A percentile compares a stretch with the other conserved stretches of the same genome.
These are phyloP conservation scores for Cladosporium sp. DNA, from an alignment of 2,329 filamentous ascomycete species.

Conservation along the genomic window DNA sequence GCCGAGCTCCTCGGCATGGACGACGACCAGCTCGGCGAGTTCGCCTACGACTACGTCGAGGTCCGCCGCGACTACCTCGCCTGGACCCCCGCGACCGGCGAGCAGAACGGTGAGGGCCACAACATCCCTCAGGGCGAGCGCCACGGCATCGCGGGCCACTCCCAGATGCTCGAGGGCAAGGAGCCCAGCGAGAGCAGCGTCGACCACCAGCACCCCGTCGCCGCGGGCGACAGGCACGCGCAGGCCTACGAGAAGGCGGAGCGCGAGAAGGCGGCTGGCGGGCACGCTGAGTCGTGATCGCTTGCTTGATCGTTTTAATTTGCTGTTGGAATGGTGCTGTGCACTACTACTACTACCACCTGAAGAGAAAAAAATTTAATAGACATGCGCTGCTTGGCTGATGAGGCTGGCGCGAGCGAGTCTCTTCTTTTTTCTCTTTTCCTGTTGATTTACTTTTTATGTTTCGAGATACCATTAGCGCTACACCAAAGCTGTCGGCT, in stretches of 20 bases:
- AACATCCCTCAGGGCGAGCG: slow-evolving; percentile 58
- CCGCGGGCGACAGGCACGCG: slow-evolving; percentile 48
- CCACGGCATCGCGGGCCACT: slow-evolving; percentile 58
- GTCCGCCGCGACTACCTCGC: slow-evolving; percentile 81
- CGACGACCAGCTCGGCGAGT: slow-evolving; percentile 84
- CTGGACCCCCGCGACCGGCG: slow-evolving; percentile 70
- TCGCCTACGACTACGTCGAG: slow-evolving; percentile 86
- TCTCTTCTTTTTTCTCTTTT: background rate
- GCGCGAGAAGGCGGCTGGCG: slow-evolving; percentile 14
- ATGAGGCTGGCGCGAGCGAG: too few species aligned
- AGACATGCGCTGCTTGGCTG: too few species aligned
- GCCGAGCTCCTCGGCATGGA: slow-evolving; percentile 84
- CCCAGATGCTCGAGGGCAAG: slow-evolving; percentile 57
- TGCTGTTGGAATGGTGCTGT: too few species aligned
- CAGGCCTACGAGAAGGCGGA: slow-evolving; percentile 43
- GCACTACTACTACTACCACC: too few species aligned
- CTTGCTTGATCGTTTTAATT: too few species aligned
- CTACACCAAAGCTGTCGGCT: background rate
- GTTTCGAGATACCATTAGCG: slow-evolving; percentile 9
- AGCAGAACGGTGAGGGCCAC: slow-evolving; percentile 55
- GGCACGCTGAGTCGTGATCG: background rate
- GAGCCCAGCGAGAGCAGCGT: slow-evolving; percentile 38
- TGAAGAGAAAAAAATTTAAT: too few species aligned
- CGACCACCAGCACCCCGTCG: slow-evolving; percentile 41
- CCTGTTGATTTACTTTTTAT: background rate